These are phyloP conservation scores for Elongisporangium undulatum DNA, from an alignment of 352 stramenopile genomes.

Conservation along the genomic window DNA sequence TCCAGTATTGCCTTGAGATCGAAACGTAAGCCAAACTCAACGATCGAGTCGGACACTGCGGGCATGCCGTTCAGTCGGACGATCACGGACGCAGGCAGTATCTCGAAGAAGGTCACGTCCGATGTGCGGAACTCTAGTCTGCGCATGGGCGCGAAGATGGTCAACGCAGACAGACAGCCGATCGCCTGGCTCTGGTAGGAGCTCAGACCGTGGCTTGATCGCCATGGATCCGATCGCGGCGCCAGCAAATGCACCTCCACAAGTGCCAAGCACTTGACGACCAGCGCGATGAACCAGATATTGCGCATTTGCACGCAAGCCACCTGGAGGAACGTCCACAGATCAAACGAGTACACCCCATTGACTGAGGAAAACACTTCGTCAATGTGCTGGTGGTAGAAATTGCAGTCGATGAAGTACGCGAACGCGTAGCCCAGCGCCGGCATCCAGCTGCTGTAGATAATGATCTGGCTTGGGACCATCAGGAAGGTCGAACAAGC, in stretches of 20 bases:
- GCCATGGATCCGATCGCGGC: neutral
- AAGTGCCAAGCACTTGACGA: constrained; percentile 11
- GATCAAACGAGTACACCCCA: neutral
- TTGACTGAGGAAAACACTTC: neutral
- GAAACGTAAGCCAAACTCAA: neutral
- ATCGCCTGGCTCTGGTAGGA: neutral
- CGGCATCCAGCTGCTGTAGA: constrained; percentile 33
- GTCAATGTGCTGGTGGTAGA: neutral
- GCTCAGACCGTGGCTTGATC: neutral
- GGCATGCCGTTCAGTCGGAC: neutral
- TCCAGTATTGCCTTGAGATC: neutral
- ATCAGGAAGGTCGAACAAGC: constrained; percentile 9
- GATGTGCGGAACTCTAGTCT: neutral
- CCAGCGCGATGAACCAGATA: constrained; percentile 35
- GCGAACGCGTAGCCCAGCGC: constrained; percentile 4
- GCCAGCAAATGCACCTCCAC: neutral
- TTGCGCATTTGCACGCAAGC: constrained; percentile 38
- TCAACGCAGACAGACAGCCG: neutral
- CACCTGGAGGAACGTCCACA: constrained; percentile 17
- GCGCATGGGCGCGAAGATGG: neutral
- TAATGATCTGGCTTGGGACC: constrained; percentile 24
- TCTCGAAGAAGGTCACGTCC: neutral
- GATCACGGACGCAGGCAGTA: neutral
- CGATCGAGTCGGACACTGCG: neutral
- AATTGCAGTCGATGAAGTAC: neutral